Evolutionary conservation across 179 eudicot genomes (phyloP), one percentile per base, ranked within the genome.

Genomic region (Spinacia oleracea): DNA sequence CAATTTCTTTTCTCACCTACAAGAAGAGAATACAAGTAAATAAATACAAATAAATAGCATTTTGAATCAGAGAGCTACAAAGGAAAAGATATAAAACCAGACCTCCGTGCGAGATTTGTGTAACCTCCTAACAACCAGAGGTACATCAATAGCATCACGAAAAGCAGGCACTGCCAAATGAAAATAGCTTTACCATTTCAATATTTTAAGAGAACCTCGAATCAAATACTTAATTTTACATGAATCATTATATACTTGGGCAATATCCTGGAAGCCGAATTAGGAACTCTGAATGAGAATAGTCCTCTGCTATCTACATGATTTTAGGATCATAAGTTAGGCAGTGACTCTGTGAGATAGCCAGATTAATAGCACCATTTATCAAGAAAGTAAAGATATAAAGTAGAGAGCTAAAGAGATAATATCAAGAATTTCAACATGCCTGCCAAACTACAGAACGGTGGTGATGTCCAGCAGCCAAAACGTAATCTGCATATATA

Each of bases 191-290:
- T 60, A 83, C 27, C 35, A 75, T 62, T 46, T 56, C n/a, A 27
- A 48, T 34, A 32, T 56, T 32, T 6, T 32, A 76, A 63, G 51
- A 64, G 42, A 34, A 58, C 12, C 50, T 60, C 32, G 12, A 63
- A 70, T 43, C 55, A 16, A 50, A 31, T 11, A 32, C 29, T 11
- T 43, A 6, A 12, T 63, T 64, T 66, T 34, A 67, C 31, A 34
- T 1, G 43, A 35, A 21, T 55, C 42, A 63, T 42, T 53, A 82
- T 88, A 84, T 87, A 96, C 99, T 96, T 86, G 99, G 99, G 83
- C 98, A 96, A 88, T 96, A 96, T 87, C 99, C 99, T 25, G 99
- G 99, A 48, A 96, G 97, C 23, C 99, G 98, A 71, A 96, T 93
- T 46, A 96, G 90, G 86, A 96, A 93, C 83, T 93, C 97, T 60